Conservation (phyloP, 2,329 filamentous ascomycete species). For the Aspergillus tubingensis region DNA sequence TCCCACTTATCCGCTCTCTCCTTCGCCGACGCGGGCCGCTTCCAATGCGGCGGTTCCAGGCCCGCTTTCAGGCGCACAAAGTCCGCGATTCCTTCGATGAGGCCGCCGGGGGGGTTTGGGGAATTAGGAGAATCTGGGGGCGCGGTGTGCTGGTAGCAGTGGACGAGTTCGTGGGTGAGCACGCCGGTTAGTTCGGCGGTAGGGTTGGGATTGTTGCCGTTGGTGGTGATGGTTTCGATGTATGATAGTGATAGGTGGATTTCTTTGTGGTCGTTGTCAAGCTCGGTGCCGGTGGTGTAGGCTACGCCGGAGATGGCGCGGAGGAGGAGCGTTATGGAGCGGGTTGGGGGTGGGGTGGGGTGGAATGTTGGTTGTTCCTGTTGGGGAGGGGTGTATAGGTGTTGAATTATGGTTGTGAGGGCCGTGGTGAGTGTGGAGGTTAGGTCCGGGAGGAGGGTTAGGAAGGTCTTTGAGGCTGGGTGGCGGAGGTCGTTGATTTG, state of each 20-base stretch:
- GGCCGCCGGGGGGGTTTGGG: conserved; percentile 61
- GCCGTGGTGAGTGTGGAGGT: conserved; percentile 61
- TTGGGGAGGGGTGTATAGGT: conserved; percentile 62
- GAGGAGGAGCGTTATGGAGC: conserved; percentile 81
- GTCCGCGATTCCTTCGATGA: conserved; percentile 91
- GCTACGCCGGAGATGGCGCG: conserved; percentile 81
- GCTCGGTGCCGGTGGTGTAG: conserved; percentile 78
- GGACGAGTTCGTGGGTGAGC: conserved; percentile 87
- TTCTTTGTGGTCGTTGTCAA: conserved; percentile 87
- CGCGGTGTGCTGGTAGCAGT: conserved; percentile 85
- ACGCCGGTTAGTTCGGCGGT: conserved; percentile 74
- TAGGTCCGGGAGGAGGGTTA: conserved; percentile 64
- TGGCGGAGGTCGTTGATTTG: conserved; percentile 50
- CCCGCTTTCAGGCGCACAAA: conserved; percentile 79
- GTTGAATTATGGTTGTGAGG: conserved; percentile 67
- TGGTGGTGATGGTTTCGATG: conserved; percentile 50
- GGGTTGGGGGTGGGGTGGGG: conserved; percentile 61
- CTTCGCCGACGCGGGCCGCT: conserved; percentile 48
- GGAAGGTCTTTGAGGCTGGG: conserved; percentile 56
- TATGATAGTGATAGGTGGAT: conserved; percentile 85
- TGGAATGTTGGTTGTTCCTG: conserved; percentile 25
- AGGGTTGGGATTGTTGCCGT: conserved; percentile 27
- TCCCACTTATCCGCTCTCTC: conserved; percentile 71
- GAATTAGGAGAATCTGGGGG: conserved; percentile 41
- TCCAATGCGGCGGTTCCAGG: conserved; percentile 83